phyloP scores from a whole-genome alignment of 2,329 filamentous ascomycete species.

The Kalaharituber pfeilii region DNA sequence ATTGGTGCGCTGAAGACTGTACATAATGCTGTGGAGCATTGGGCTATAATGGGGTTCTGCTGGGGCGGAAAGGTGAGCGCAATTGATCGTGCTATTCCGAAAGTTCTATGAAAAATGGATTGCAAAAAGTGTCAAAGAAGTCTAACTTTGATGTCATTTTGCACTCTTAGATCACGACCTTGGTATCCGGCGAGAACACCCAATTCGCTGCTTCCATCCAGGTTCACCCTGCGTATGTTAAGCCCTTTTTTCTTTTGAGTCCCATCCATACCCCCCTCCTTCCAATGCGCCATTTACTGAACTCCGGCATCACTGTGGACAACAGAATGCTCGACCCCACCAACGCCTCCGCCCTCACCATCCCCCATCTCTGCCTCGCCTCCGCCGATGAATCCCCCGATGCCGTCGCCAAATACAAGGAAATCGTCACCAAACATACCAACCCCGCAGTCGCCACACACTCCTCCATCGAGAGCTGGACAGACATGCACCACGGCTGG shows the following conservation, averaged over 20 bases:
- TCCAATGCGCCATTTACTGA: conserved; percentile 21
- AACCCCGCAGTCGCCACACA: conserved; percentile 23
- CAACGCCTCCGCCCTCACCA: conserved; percentile 42
- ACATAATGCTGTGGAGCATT: conserved; percentile 35
- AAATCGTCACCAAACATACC: conserved; percentile 31
- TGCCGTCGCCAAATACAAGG: conserved; percentile 36
- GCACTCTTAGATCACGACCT: conserved; percentile 27
- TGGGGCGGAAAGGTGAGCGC: conserved; percentile 52
- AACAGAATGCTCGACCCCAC: conserved; percentile 33
- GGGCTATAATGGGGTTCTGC: conserved; percentile 48
- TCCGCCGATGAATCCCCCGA: conserved; percentile 45
- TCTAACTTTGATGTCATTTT: too few species aligned
- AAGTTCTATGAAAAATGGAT: too few species aligned
- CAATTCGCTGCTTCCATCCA: conserved; percentile 33
- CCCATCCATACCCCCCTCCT: conserved; percentile 2
- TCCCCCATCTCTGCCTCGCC: conserved; percentile 46
- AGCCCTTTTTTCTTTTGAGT: too few species aligned
- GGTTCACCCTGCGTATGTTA: conserved; percentile 26
- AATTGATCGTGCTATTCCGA: not conserved
- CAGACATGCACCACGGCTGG: conserved; percentile 54
- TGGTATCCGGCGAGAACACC: conserved; percentile 35
- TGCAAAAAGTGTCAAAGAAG: too few species aligned
- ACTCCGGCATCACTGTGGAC: too few species aligned
- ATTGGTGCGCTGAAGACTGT: conserved; percentile 19
- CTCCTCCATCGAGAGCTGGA: conserved; percentile 48